Base-by-base conservation (phyloP, 257 asterid species). In the Solanum clarkiae region DNA sequence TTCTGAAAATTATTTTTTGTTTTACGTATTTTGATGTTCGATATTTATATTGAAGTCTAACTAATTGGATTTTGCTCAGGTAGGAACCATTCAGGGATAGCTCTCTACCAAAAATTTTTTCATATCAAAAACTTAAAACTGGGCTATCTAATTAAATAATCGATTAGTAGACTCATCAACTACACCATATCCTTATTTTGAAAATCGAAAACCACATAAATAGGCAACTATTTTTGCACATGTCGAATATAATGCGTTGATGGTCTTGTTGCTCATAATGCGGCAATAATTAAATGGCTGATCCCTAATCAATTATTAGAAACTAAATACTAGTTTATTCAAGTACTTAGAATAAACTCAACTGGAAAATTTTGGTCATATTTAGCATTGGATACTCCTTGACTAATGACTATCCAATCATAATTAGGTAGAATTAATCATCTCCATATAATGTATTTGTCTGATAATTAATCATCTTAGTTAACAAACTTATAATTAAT, bases 361-460 rank as follows among this genome's bases (percentile, higher is more conserved):
- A 4, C 62, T 26, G 60, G 10, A 29, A 51, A 16, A 29, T 29
- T 53, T 79, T 79, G 17, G 83, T 16, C 66, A 54, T 29, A 79
- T 79, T 79, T 79, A 53, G 66, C 83, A 79, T 54, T 79, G 83
- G 83, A 53, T 79, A 16, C 66, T 79, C 49, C 2, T 1, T 9
- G 17, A 54, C 49, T 29, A 36, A 36, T 36, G 42, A 36, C 42
- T 36, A 7, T 10, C 2, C 29, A 53, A 29, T 51, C 26, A 53
- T 79, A 17, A 4, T 9, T 53, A 15, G 45, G 47, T 79, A 17
- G 29, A 54, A 79, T 79, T 65, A 79, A 54, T 32, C 36, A 32
- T 32, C 83, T 65, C 16, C 68, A n/a, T 49, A 42, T 77, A 24
- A 51, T 51, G 26, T 29, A 51, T 51, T 51, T 51, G 9, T 54